phyloP scores from a whole-genome alignment of 129 eudicot genomes.

The Artemisia argyi region DNA sequence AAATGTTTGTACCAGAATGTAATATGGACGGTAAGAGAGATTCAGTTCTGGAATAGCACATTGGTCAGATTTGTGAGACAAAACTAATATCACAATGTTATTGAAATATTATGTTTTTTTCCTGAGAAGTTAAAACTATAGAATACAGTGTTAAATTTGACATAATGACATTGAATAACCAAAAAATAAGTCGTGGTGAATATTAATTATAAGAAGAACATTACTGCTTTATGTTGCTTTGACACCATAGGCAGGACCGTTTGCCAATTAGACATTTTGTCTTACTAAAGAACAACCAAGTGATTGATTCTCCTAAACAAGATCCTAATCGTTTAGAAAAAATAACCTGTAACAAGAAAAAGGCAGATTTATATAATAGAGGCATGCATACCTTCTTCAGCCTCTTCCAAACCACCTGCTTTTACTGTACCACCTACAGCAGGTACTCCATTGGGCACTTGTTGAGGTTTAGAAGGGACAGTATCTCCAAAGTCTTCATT shows the following conservation, averaged over 20 bases:
- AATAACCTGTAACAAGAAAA: neutral
- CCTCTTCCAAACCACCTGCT: conserved; percentile 40
- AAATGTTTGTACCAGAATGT: neutral
- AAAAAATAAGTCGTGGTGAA: too few species aligned
- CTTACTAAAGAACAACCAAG: neutral
- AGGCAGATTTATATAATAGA: neutral
- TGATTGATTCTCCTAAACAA: neutral
- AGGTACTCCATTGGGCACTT: conserved; percentile 33
- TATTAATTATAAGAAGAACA: neutral
- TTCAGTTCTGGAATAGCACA: neutral
- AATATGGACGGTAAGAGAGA: neutral
- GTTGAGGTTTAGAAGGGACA: conserved; percentile 76
- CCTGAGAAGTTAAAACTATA: too few species aligned
- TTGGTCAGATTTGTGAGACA: too few species aligned
- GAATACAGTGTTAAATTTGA: too few species aligned
- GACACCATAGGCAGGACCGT: conserved; percentile 6
- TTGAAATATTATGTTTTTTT: too few species aligned
- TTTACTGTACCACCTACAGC: conserved; percentile 31
- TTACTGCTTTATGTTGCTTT: neutral
- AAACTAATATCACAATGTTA: too few species aligned
- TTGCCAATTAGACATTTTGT: neutral
- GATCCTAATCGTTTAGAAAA: neutral
- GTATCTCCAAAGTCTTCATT: conserved; percentile 74
- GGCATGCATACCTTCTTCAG: conserved; percentile 59
- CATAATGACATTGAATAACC: too few species aligned